Evolutionary conservation across 2,329 filamentous ascomycete species (phyloP).

Genomic region (Penicillium sp.): DNA sequence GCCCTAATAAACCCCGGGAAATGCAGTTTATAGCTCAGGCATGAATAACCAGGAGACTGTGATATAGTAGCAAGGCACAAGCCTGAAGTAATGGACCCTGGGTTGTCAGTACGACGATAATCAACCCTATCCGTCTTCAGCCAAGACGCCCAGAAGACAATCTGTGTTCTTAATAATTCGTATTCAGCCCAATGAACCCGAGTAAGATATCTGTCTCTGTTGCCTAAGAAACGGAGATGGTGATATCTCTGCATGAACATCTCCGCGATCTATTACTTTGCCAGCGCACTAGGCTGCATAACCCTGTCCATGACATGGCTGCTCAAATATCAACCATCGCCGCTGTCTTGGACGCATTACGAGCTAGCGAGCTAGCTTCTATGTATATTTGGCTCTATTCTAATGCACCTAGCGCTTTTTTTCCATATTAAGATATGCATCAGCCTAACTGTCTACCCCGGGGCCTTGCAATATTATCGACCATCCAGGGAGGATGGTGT

Average conservation of each 20-base stretch:
- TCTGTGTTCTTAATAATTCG: neutral
- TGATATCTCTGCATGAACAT: neutral
- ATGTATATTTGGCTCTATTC: neutral
- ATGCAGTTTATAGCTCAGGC: neutral
- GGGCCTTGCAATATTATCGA: neutral
- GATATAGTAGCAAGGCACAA: neutral
- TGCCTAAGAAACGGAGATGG: neutral
- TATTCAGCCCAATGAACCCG: neutral
- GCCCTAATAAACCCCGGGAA: neutral
- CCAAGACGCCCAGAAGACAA: neutral
- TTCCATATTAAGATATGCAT: neutral
- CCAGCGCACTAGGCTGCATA: neutral
- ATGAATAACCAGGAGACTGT: neutral
- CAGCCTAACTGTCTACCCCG: neutral
- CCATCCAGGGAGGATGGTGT: neutral
- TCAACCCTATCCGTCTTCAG: constrained; percentile 1
- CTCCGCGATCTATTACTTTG: neutral
- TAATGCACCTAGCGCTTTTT: neutral
- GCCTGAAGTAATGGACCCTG: constrained; percentile 8
- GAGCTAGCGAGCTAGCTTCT: neutral
- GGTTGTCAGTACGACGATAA: constrained; percentile 12
- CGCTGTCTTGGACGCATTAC: neutral
- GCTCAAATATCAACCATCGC: neutral
- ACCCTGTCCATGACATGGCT: neutral
- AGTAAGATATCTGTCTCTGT: neutral